Conservation (phyloP, 2,329 filamentous ascomycete genomes). For the Calonectria leucothoes region DNA sequence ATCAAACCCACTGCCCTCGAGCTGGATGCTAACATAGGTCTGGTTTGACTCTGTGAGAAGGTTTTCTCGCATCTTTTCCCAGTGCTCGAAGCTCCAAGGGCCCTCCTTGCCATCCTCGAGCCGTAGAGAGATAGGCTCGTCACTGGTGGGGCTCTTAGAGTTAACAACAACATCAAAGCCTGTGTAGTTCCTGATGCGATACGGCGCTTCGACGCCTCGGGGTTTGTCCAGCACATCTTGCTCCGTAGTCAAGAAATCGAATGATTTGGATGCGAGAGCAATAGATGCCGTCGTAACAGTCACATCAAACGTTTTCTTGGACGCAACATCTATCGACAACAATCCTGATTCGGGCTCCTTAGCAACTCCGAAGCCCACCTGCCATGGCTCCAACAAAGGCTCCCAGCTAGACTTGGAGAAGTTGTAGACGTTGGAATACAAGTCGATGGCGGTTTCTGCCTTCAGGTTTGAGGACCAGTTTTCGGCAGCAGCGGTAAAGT, state of each 20-base stretch:
- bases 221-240: slow-evolving; percentile 91
- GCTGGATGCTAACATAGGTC: slow-evolving; percentile 81
- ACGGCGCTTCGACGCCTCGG: slow-evolving; percentile 89
- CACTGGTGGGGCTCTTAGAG: slow-evolving; percentile 75
- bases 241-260: slow-evolving; percentile 89
- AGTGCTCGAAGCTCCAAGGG: slow-evolving; percentile 97
- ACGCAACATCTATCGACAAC: slow-evolving; percentile 86
- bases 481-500: slow-evolving; percentile 84
- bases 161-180: slow-evolving; percentile 91
- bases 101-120: slow-evolving; percentile 90
- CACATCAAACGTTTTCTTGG: slow-evolving; percentile 90
- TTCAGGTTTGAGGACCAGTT: slow-evolving; percentile 93
- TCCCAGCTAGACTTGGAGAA: slow-evolving; percentile 99
- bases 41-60: slow-evolving; percentile 85
- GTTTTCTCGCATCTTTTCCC: slow-evolving; percentile 95
- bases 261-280: slow-evolving; percentile 90
- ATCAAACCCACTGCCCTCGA: slow-evolving; percentile 96
- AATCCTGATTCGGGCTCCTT: slow-evolving; percentile 81
- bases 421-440: slow-evolving; percentile 97
- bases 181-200: slow-evolving; percentile 94
- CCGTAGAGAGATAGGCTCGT: slow-evolving; percentile 78
- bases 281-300: slow-evolving; percentile 95
- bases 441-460: slow-evolving; percentile 90
- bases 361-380: slow-evolving; percentile 89
- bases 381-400: slow-evolving; percentile 95